Evolutionary conservation across 108 stramenopile genomes (phyloP), one percentile per base, ranked within the genome.

Genomic region (Cylindrotheca closterium): DNA sequence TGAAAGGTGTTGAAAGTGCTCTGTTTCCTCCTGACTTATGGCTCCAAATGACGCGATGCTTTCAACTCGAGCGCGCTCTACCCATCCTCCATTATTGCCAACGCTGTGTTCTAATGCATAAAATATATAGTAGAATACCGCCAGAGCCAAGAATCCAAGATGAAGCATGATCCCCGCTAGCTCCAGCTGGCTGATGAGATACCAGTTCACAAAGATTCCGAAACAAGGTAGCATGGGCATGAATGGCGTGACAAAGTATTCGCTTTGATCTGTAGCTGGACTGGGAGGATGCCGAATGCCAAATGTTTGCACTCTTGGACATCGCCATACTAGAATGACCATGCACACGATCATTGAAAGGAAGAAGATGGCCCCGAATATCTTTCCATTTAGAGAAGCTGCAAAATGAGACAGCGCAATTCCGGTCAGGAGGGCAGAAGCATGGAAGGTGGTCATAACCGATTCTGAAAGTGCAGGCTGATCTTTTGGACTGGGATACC

Each of bases 131-230:
- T 61, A 61, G n/a, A 55, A 62, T 42, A 70, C 65, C 22, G 79
- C 71, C 8, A 75, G 23, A 8, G 51, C 75, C 26, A 96, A 55
- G 62, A 80, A 96, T 1, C 75, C 52, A 30, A 85, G 3, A 22
- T 94, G 65, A 19, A 89, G 53, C n/a, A 78, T 31, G 23, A 92
- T 63, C 0, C 91, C 92, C 8, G 53, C 30, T 42, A 68, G 46
- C 26, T 82, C 78, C 15, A 96, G 73, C 52, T 93, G 91, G 15
- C 81, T 72, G 33, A 96, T 79, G 37, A 96, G 71, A 65, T 79
- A 92, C 89, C 87, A 94, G 60, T 96, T 96, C 52, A 84, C 62
- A 49, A 80, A 86, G 7, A 96, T 88, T 47, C 88, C 96, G 21
- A 88, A 31, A 1, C 74, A 63, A 17, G 92, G 87, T 19, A 93